Evolutionary conservation across 1,284 basidiomycete genomes (phyloP).

Genomic region (Garcileccinum viscosum): DNA sequence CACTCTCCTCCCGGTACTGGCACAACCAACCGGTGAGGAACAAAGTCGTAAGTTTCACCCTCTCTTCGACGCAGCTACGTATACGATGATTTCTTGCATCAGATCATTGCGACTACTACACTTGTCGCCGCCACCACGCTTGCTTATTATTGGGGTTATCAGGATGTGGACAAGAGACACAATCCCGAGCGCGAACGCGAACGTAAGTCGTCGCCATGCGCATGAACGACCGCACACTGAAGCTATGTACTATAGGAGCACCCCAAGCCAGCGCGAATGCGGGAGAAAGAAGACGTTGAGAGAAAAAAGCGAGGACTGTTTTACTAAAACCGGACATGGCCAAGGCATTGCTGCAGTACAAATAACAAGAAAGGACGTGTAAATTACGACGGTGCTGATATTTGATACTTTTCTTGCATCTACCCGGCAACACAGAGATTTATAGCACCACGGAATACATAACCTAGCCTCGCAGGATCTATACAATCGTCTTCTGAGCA

Average conservation of each 20-base stretch:
- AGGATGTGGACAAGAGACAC: conserved; percentile 40
- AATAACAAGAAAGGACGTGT: background rate
- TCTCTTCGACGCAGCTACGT: background rate
- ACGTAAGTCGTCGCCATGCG: conserved; percentile 2
- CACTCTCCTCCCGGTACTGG: conserved; percentile 40
- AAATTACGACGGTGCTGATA: conserved; percentile 22
- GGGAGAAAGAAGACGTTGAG: conserved; percentile 34
- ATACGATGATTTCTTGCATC: background rate
- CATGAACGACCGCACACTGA: background rate
- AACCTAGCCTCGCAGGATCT: background rate
- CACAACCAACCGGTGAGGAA: conserved; percentile 41
- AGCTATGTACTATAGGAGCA: conserved; percentile 14
- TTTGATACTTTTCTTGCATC: conserved; percentile 34
- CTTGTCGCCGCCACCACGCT: conserved; percentile 38
- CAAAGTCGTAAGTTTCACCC: conserved; percentile 34
- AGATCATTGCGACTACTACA: conserved; percentile 38
- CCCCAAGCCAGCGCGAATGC: conserved; percentile 14
- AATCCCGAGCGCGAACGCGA: conserved; percentile 29
- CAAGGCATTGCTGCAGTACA: background rate
- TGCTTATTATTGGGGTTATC: conserved; percentile 45
- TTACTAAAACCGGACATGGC: background rate
- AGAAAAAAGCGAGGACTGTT: background rate
- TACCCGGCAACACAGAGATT: background rate
- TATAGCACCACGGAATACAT: background rate
- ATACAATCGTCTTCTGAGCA: background rate